A percentile compares a stretch with the other conserved stretches of the same genome.
These are phyloP conservation scores for Maudiozyma turicensis DNA, from an alignment of 805 yeast genomes.

Conservation along the genomic window DNA sequence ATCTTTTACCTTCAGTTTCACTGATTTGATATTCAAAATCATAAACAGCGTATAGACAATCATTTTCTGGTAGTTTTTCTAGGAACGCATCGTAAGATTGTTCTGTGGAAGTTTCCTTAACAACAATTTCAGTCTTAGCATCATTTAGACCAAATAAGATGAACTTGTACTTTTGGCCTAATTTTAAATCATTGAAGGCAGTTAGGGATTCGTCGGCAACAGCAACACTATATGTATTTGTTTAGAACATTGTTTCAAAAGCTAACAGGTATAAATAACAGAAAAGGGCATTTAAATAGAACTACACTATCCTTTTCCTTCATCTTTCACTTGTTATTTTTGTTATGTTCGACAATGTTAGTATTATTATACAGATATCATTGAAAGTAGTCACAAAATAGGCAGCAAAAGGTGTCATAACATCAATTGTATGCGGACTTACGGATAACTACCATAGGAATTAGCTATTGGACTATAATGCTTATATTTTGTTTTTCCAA, in stretches of 20 bases:
- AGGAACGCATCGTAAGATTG: constrained; percentile 76
- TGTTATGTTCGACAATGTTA: no score
- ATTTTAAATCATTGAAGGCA: constrained; percentile 92
- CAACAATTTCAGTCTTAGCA: constrained; percentile 82
- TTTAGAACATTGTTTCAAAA: neutral
- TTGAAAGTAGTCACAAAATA: no score
- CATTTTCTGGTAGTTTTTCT: constrained; percentile 86
- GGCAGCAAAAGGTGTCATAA: no score
- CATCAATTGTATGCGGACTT: no score
- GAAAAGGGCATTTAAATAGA: neutral
- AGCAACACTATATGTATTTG: constrained; percentile 45
- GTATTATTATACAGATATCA: no score
- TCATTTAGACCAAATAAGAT: constrained; percentile 75
- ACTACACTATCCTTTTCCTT: no score
- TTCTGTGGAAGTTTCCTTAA: constrained; percentile 71
- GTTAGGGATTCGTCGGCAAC: constrained; percentile 83
- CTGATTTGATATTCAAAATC: constrained; percentile 92
- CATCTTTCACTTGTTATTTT: no score
- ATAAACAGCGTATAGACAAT: constrained; percentile 92
- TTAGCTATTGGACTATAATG: no score
- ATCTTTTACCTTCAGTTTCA: constrained; percentile 90
- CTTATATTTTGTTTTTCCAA: no score
- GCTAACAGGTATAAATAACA: neutral
- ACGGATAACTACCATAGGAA: no score
- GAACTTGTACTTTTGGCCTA: constrained; percentile 83